A percentile compares a stretch with the other conserved stretches of the same genome.
Conservation (phyloP, 2,329 filamentous ascomycete species). For the Fusarium foetens region DNA sequence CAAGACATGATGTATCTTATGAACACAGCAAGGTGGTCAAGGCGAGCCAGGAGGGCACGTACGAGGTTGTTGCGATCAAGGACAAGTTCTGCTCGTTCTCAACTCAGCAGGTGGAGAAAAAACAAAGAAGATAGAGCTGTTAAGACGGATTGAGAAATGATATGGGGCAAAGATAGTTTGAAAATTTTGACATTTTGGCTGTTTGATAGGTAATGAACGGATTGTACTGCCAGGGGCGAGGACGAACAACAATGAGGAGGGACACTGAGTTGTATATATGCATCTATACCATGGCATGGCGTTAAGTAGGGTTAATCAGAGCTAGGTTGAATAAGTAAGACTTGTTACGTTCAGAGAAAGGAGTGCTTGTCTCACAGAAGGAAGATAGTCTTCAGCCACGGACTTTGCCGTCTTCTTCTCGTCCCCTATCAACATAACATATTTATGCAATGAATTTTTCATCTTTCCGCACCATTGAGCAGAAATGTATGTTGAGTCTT, state of each 20-base stretch:
- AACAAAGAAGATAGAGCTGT: conserved; percentile 52
- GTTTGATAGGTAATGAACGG: conserved; percentile 27
- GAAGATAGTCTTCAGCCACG: neutral
- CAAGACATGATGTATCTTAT: conserved; percentile 85
- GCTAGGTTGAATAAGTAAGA: conserved; percentile 42
- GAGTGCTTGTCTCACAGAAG: neutral
- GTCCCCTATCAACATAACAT: neutral
- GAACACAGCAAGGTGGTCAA: conserved; percentile 84
- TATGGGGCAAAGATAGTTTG: conserved; percentile 27
- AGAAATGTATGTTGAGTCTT: neutral
- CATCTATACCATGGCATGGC: conserved; percentile 56
- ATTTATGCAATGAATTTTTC: neutral
- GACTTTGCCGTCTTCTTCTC: neutral
- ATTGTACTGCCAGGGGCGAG: conserved; percentile 25
- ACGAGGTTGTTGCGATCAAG: conserved; percentile 96
- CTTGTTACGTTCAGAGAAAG: neutral
- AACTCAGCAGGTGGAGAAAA: conserved; percentile 69
- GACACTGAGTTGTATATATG: conserved; percentile 44
- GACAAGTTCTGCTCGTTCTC: conserved; percentile 92
- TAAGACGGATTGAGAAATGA: neutral
- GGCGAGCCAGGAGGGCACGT: conserved; percentile 93
- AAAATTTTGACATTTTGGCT: conserved; percentile 26
- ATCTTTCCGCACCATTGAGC: neutral
- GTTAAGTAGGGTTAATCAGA: conserved; percentile 43
- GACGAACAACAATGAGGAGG: conserved; percentile 32